Evolutionary conservation across 768 basidiomycete genomes (phyloP).

Genomic region (Naganishia vaughanmartiniae): DNA sequence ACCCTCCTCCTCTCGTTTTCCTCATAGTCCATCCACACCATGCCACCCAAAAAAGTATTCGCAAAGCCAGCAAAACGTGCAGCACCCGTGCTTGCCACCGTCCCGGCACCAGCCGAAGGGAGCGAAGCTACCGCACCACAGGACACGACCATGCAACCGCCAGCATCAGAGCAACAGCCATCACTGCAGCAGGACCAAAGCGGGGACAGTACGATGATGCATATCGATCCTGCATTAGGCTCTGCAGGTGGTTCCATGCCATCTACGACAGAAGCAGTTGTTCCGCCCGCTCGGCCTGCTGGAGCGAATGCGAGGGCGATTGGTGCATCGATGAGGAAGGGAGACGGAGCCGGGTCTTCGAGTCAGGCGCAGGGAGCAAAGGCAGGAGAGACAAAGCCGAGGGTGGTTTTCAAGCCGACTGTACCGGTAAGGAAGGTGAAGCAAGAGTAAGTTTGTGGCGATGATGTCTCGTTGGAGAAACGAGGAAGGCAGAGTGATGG

Average conservation of each 20-base stretch:
- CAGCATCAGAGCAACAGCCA: not conserved
- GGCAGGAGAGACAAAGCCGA: constrained; percentile 26
- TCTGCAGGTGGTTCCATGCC: not conserved
- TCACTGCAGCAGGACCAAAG: constrained; percentile 23
- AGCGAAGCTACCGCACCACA: not conserved
- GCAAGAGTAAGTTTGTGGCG: constrained; percentile 21
- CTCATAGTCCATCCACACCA: not conserved
- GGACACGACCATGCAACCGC: not conserved
- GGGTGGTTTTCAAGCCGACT: constrained; percentile 32
- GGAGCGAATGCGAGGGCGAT: constrained; percentile 5
- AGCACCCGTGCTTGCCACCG: not conserved
- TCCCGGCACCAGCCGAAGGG: not conserved
- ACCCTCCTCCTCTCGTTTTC: not conserved
- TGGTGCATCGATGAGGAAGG: constrained; percentile 6
- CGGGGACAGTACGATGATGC: not conserved
- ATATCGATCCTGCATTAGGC: not conserved
- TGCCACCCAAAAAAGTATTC: constrained; percentile 23
- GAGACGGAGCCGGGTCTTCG: not conserved
- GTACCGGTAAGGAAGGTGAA: constrained; percentile 29
- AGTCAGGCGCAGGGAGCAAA: not conserved
- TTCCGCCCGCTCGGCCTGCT: not conserved
- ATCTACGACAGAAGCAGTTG: not conserved
- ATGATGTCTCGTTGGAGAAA: not conserved
- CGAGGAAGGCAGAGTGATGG: not conserved
- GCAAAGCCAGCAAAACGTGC: constrained; percentile 6